phyloP scores from a whole-genome alignment of 1,139 yeast species.

The Debaryomyces coudertii region DNA sequence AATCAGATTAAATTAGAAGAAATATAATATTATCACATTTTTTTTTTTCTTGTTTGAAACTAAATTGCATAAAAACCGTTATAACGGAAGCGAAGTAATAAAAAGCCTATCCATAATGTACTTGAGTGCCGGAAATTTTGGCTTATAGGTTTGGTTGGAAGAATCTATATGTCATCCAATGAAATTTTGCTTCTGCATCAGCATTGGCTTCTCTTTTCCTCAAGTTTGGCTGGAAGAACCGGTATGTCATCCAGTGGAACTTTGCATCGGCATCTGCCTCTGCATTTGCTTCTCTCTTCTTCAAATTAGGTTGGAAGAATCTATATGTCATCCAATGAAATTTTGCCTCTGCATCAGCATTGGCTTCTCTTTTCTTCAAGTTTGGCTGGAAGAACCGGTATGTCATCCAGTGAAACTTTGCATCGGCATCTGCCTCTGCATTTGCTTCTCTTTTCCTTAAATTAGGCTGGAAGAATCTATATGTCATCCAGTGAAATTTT shows the following conservation, averaged over 20 bases:
- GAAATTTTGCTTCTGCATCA: conserved; percentile 13
- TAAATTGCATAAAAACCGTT: background rate
- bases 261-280: conserved; percentile 20
- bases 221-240: conserved; percentile 12
- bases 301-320: conserved; percentile 12
- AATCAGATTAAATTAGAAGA: background rate
- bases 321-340: conserved; percentile 14
- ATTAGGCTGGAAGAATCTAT: conserved; percentile 20
- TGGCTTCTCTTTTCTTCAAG: conserved; percentile 13
- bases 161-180: conserved; percentile 13
- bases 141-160: conserved; percentile 13
- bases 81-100: background rate
- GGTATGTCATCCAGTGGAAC: conserved; percentile 15
- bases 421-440: conserved; percentile 17
- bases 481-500: conserved; percentile 21
- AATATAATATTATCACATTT: conserved; percentile 4
- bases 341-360: conserved; percentile 14
- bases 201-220: conserved; percentile 14
- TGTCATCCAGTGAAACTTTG: conserved; percentile 17
- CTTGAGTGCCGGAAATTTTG: conserved; percentile 1
- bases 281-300: conserved; percentile 21
- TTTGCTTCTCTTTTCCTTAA: conserved; percentile 18
- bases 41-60: background rate
- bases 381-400: conserved; percentile 18
- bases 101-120: background rate